phyloP scores from a whole-genome alignment of 768 basidiomycete genomes.

The Wakefieldia striispora region DNA sequence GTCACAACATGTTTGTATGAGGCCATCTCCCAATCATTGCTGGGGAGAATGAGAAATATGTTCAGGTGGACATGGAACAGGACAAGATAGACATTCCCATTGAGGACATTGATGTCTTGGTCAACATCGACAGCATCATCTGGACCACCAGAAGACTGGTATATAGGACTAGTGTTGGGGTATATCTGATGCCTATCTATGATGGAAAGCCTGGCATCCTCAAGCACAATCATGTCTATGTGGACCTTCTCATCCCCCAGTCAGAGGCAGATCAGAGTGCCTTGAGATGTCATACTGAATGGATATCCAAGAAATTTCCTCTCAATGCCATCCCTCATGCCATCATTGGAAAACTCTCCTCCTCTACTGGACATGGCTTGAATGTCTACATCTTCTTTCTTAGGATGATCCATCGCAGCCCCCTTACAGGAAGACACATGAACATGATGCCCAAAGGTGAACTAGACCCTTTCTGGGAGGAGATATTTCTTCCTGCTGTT shows the following conservation, averaged over 20 bases:
- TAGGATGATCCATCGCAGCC: too few relatives aligned
- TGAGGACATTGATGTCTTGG: not conserved
- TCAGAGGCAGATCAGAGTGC: not conserved
- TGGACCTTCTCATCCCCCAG: constrained; percentile 7
- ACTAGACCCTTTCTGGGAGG: too few relatives aligned
- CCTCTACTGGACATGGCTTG: not conserved
- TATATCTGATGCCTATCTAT: not conserved
- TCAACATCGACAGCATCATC: constrained; percentile 7
- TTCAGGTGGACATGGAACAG: not conserved
- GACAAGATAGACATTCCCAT: not conserved
- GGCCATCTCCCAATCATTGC: not conserved
- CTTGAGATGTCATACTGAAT: not conserved
- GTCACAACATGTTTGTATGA: not conserved
- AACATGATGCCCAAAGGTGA: too few relatives aligned
- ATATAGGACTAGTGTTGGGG: not conserved
- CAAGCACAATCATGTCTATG: constrained; percentile 18
- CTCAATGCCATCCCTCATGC: constrained; percentile 6
- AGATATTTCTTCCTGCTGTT: not conserved
- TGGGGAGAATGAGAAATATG: not conserved
- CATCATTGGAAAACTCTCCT: not conserved
- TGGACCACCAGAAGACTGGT: not conserved
- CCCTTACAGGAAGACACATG: too few relatives aligned
- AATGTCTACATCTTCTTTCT: constrained; percentile 8
- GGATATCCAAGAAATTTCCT: constrained; percentile 7
- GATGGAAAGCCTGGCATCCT: not conserved